Percentiles rank a stretch among this genome's conserved stretches.
These are phyloP conservation scores for Penicillium cosmopolitanum DNA, from an alignment of 495 filamentous ascomycete species.

Conservation along the genomic window DNA sequence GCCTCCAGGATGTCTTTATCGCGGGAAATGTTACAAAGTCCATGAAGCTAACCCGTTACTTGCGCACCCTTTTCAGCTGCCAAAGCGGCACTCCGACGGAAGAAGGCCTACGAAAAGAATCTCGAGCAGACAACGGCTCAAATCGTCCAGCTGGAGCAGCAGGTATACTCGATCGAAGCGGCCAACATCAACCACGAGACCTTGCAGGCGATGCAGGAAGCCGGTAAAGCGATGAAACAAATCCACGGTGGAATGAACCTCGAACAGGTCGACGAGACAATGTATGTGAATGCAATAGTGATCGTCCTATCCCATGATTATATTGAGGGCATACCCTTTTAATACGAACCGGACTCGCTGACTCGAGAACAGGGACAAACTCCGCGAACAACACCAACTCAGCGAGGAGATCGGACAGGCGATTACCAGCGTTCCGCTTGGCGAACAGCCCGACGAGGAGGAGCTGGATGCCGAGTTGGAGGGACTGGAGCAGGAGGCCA, in stretches of 20 bases:
- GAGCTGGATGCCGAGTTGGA: conserved; percentile 83
- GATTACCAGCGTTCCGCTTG: conserved; percentile 72
- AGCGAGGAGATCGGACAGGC: conserved; percentile 89
- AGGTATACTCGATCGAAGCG: conserved; percentile 95
- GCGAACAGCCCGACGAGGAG: conserved; percentile 78
- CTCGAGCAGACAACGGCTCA: conserved; percentile 88
- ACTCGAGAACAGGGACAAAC: conserved; percentile 70
- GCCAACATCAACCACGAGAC: conserved; percentile 99
- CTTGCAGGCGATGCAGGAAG: conserved; percentile 89
- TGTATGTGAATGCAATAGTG: conserved; percentile 62
- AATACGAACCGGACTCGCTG: not conserved
- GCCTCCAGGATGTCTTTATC: too few relatives aligned
- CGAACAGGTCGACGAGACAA: conserved; percentile 91
- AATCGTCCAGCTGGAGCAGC: conserved; percentile 88
- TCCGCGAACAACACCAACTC: conserved; percentile 88
- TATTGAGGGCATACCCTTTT: not conserved
- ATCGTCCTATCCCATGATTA: not conserved
- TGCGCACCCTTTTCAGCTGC: conserved; percentile 61
- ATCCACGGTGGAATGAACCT: conserved; percentile 91
- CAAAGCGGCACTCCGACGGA: conserved; percentile 87
- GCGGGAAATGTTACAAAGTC: not conserved
- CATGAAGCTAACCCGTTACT: conserved; percentile 5
- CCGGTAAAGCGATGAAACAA: conserved; percentile 82
- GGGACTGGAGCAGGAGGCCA: conserved; percentile 77
- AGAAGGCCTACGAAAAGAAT: conserved; percentile 90